A percentile compares a stretch with the other conserved stretches of the same genome.
Conservation (phyloP, 225 moss, liverwort and hornwort genomes). For the Thuidium tamariscinum region DNA sequence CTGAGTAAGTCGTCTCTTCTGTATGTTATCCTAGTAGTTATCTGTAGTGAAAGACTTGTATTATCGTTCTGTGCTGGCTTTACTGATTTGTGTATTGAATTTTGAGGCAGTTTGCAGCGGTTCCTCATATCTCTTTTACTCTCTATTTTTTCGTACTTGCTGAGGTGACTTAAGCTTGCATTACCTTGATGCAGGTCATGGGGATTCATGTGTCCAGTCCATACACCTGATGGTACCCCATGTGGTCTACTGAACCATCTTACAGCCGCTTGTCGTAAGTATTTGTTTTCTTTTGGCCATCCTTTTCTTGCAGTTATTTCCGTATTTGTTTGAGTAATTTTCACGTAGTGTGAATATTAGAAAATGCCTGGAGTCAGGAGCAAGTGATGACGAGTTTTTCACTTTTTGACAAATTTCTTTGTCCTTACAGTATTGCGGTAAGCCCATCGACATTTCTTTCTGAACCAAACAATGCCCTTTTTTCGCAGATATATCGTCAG, state of each 20-base stretch:
- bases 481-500: conserved; percentile 69
- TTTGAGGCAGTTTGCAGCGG: background rate
- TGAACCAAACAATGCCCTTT: background rate
- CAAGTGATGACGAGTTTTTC: background rate
- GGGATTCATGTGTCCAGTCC: conserved; percentile 98
- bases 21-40: background rate
- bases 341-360: background rate
- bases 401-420: background rate
- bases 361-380: background rate
- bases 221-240: conserved; percentile 94
- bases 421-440: background rate
- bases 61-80: background rate
- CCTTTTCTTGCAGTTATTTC: background rate
- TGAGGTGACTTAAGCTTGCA: background rate
- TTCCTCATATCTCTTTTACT: background rate
- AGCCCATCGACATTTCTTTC: background rate
- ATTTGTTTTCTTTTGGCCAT: background rate
- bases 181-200: conserved; percentile 61
- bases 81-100: background rate
- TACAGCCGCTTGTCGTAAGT: conserved; percentile 82
- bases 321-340: background rate
- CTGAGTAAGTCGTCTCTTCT: conserved; percentile 53
- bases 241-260: conserved; percentile 98
- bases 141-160: background rate
- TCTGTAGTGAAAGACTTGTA: background rate